A percentile compares a stretch with the other conserved stretches of the same genome.
phyloP scores from a whole-genome alignment of 1,139 yeast genomes.

The Blastobotrys illinoisensis region DNA sequence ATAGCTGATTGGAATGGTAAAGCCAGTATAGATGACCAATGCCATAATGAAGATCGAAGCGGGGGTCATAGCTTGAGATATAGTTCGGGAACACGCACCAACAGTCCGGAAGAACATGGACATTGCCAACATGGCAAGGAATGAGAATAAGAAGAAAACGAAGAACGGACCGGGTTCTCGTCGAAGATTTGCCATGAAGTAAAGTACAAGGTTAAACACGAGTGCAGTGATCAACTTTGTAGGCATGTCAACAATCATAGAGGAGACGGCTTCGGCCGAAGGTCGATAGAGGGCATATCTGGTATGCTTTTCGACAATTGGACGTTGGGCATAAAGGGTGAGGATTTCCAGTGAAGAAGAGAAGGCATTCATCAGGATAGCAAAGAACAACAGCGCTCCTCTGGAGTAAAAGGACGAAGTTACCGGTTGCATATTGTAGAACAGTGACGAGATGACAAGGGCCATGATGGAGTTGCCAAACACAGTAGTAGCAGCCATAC shows the following conservation, averaged over 20 bases:
- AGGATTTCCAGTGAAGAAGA: conserved; percentile 69
- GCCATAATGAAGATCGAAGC: conserved; percentile 59
- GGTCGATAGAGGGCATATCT: conserved; percentile 72
- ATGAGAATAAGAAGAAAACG: conserved; percentile 52
- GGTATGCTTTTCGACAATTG: conserved; percentile 75
- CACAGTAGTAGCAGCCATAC: conserved; percentile 54
- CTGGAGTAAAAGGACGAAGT: conserved; percentile 60
- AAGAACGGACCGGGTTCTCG: conserved; percentile 66
- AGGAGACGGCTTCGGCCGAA: conserved; percentile 69
- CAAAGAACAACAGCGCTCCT: conserved; percentile 70
- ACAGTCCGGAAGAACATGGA: conserved; percentile 66
- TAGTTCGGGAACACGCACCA: conserved; percentile 57
- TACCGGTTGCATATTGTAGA: conserved; percentile 49
- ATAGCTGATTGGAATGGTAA: conserved; percentile 58
- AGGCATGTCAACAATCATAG: conserved; percentile 64
- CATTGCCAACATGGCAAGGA: conserved; percentile 56
- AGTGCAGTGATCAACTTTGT: conserved; percentile 50
- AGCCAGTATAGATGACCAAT: conserved; percentile 69
- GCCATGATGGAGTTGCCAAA: conserved; percentile 70
- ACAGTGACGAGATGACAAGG: conserved; percentile 66
- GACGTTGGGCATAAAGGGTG: conserved; percentile 65
- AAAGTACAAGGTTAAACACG: conserved; percentile 55
- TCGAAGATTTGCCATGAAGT: conserved; percentile 64
- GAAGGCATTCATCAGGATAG: conserved; percentile 72
- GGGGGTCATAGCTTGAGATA: conserved; percentile 69